phyloP scores from a whole-genome alignment of 208 protist species.

The Leishmania gerbilli region DNA sequence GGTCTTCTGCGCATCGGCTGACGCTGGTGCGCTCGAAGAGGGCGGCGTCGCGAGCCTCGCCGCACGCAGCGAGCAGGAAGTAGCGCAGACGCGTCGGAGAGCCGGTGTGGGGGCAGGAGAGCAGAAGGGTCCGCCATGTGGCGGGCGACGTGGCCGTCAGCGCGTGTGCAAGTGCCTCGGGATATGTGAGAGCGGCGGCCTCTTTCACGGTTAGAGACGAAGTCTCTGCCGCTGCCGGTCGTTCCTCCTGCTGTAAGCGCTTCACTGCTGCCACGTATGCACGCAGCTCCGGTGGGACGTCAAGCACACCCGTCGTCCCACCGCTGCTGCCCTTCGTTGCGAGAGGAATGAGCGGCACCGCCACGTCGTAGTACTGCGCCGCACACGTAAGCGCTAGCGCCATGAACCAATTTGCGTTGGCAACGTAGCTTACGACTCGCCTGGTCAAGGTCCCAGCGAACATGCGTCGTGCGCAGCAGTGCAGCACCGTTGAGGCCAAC shows the following conservation, averaged over 20 bases:
- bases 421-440: conserved; percentile 12
- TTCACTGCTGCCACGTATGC: not conserved
- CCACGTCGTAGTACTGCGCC: conserved; percentile 40
- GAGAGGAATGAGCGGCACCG: conserved; percentile 15
- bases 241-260: not conserved
- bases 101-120: not conserved
- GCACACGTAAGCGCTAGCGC: conserved; percentile 36
- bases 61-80: conserved; percentile 14
- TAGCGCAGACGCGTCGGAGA: conserved; percentile 7
- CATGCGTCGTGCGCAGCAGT: conserved; percentile 43
- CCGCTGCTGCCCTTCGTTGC: not conserved
- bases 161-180: conserved; percentile 13
- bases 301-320: not conserved
- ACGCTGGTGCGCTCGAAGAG: not conserved
- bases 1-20: not conserved
- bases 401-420: conserved; percentile 19
- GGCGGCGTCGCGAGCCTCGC: not conserved
- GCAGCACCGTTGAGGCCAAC: conserved; percentile 32
- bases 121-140: conserved; percentile 13
- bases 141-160: conserved; percentile 6
- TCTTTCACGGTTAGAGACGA: not conserved
- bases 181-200: conserved; percentile 1
- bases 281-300: conserved; percentile 17
- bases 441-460: conserved; percentile 59
- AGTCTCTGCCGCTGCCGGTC: not conserved